Conservation (phyloP, 1,139 yeast genomes). For the Tardiomyces depauwii region DNA sequence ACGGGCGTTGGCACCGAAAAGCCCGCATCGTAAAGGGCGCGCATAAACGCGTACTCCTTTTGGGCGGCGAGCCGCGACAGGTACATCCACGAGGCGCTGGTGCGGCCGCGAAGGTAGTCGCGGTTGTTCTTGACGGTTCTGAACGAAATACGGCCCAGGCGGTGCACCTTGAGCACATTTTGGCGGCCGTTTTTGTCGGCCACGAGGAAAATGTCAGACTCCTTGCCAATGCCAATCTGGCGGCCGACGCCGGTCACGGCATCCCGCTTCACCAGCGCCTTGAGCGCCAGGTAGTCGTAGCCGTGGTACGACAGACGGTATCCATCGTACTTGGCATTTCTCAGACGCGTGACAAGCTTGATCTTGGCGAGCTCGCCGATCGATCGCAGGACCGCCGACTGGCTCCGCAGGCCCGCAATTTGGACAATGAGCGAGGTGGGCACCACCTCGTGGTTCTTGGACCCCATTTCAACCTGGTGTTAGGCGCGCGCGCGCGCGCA, state of each 20-base stretch:
- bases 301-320: constrained; percentile 83
- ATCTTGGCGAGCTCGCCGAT: constrained; percentile 82
- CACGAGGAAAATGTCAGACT: constrained; percentile 88
- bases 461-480: constrained; percentile 53
- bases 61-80: constrained; percentile 83
- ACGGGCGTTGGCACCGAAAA: constrained; percentile 82
- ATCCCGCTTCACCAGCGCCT: constrained; percentile 61
- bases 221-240: constrained; percentile 94
- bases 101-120: constrained; percentile 69
- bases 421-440: constrained; percentile 80
- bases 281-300: constrained; percentile 81
- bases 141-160: constrained; percentile 90
- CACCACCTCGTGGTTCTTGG: constrained; percentile 87
- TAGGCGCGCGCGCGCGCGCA: too few species aligned
- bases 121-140: constrained; percentile 86
- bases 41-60: constrained; percentile 85
- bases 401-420: constrained; percentile 65
- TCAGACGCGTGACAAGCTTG: constrained; percentile 59
- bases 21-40: constrained; percentile 56
- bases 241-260: constrained; percentile 71
- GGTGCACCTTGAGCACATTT: constrained; percentile 71
- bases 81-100: constrained; percentile 81
- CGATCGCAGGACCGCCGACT: constrained; percentile 65
- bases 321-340: constrained; percentile 82
- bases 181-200: constrained; percentile 55